These are phyloP conservation scores for Penicillium sp. DNA, from an alignment of 2,329 filamentous ascomycete genomes.

Conservation along the genomic window DNA sequence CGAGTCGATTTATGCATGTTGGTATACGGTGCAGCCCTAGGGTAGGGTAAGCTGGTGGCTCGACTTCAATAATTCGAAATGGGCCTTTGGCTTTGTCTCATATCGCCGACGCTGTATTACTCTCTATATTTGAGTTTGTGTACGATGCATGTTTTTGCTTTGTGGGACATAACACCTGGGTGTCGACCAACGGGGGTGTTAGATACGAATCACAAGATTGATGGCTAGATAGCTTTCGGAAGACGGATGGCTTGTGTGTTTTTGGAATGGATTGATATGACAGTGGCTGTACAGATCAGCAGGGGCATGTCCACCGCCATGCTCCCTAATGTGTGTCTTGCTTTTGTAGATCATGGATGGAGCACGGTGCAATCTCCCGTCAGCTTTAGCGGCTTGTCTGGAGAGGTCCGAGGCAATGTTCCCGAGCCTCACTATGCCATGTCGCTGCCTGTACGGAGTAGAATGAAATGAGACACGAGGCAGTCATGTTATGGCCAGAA, in stretches of 20 bases:
- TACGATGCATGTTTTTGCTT: not conserved
- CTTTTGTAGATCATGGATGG: not conserved
- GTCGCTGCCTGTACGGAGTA: not conserved
- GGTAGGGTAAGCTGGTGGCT: not conserved
- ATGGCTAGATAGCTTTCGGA: not conserved
- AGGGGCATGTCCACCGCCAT: not conserved
- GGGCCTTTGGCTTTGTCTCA: not conserved
- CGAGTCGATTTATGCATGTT: not conserved
- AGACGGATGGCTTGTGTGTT: not conserved
- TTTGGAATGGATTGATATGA: not conserved
- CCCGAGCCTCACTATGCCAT: not conserved
- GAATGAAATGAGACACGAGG: not conserved
- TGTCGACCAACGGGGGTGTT: not conserved
- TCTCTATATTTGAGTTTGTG: not conserved
- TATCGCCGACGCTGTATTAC: constrained; percentile 3
- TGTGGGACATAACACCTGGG: not conserved
- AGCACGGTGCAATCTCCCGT: not conserved
- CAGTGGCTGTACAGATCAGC: constrained; percentile 1
- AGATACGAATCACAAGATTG: not conserved
- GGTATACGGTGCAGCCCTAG: constrained; percentile 4
- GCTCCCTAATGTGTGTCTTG: not conserved
- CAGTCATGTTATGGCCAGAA: not conserved
- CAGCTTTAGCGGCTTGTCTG: not conserved
- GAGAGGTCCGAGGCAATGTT: not conserved
- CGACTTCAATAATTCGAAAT: constrained; percentile 2